Base-by-base conservation (phyloP, 73 alveolate species). In the Paramecium pentaurelia region DNA sequence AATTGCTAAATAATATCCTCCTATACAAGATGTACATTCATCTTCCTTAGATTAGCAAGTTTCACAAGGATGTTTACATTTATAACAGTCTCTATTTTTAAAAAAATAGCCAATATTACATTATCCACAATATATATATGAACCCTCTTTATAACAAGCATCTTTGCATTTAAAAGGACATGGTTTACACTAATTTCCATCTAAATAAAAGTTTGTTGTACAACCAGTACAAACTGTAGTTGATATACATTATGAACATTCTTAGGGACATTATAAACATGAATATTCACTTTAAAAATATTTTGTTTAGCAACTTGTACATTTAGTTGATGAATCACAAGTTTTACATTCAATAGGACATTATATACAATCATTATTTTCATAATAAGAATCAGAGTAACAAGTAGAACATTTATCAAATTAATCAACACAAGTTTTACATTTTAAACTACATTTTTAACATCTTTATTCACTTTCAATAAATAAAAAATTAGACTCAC, bases 1-100 rank as follows among this genome's bases (percentile, higher is more conserved):
- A 16, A 73, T 37, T 73, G 58, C 87, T 25, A 73, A 73, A 73
- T 36, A 73, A 40, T 36, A 73, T 73, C 87, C 87, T 30, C 60
- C 60, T 16, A 37, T 73, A 40, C 87, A 73, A 34, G 87, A 34
- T 37, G 87, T 73, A 38, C 87, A 73, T 36, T 22, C 47, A 37
- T 40, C 87, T 34, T 73, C 40, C 11, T 38, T 73, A 34, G 60
- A 16, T 16, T 34, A 8, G 12, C 87, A 73, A 73, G 87, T 73
- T 73, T 3, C 5, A 38, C 87, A 73, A 34, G 87, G 58, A 3
- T 14, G 3, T 73, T 44, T 40, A 73, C 87, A 73, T 36, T 20
- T 2, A 16, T 4, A 38, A n/a, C 87, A 73, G 3, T 73, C 58
- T 12, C 14, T 36, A 73, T 38, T n/a, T 8, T 40, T 36, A 2